Evolutionary conservation across 2,329 filamentous ascomycete genomes (phyloP).

Genomic region (Aspergillus hortae): DNA sequence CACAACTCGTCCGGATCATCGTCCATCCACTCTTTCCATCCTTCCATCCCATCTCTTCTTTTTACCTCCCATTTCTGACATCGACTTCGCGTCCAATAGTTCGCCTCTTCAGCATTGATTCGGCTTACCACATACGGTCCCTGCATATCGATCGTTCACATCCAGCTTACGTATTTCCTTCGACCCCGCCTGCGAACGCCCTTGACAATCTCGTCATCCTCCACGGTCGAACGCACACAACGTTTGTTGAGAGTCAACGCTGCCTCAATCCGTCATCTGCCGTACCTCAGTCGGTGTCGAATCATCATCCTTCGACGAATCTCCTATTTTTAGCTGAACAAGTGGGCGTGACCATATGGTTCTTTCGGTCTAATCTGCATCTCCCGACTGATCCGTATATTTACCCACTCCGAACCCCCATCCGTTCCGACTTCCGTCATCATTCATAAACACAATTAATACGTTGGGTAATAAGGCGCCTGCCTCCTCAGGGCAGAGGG

Average conservation of each 20-base stretch:
- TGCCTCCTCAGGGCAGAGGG: slow-evolving; percentile 20
- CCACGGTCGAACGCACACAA: slow-evolving; percentile 8
- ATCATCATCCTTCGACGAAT: not conserved
- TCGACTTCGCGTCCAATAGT: slow-evolving; percentile 16
- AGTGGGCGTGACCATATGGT: slow-evolving; percentile 20
- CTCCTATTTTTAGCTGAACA: not conserved
- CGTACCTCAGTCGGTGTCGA: not conserved
- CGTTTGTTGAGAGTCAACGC: slow-evolving; percentile 2
- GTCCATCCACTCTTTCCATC: slow-evolving; percentile 4
- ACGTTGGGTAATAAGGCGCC: slow-evolving; percentile 5
- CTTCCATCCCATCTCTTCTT: not conserved
- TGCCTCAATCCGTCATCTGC: not conserved
- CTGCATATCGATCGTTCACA: not conserved
- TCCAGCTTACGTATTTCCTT: not conserved
- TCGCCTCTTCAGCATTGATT: slow-evolving; percentile 4
- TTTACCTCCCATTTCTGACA: not conserved
- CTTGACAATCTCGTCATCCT: slow-evolving; percentile 1
- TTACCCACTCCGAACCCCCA: slow-evolving; percentile 6
- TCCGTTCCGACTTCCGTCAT: slow-evolving; percentile 2
- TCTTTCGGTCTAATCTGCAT: slow-evolving; percentile 14
- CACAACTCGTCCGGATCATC: slow-evolving; percentile 11
- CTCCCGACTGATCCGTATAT: slow-evolving; percentile 17
- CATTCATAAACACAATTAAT: slow-evolving; percentile 8
- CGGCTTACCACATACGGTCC: not conserved
- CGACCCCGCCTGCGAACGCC: slow-evolving; percentile 1